Evolutionary conservation across 1,139 yeast species (phyloP), one percentile per base, ranked within the genome.

Genomic region (Kodamaea plutei): DNA sequence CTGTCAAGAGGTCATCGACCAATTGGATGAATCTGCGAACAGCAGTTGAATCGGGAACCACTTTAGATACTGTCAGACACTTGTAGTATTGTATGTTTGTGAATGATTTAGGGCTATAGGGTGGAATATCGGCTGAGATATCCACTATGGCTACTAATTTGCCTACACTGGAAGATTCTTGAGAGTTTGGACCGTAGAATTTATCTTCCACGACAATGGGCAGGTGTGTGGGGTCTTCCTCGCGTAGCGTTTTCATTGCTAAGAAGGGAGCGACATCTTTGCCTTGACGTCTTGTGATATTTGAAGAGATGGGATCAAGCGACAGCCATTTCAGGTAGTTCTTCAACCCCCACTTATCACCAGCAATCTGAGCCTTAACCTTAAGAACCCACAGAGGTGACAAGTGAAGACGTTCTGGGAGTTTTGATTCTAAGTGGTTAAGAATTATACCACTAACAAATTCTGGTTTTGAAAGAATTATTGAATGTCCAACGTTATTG

Each of bases 261-360:
- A 82, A 47, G 30, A 83, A 57, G 6, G 74, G 76, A 1, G 82
- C 61, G 1, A 58, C 48, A 5, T 64, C 73, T 2, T 33, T 28
- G 6, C 57, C 58, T 8, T 34, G 34, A 4, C 35, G 36, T 24
- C 76, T 61, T 4, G 61, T 50, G 12, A 76, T 61, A 31, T 64
- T 68, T 28, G 41, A 58, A 21, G 71, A 79, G 1, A 78, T 63
- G 0, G 79, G 67, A 31, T 66, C 65, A 4, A 78, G 64, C 24
- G 67, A 59, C 48, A 70, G 65, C 93, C 93, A 83, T 50, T 83
- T 83, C 37, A 64, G 66, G 48, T 80, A 84, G 48, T 83, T 83
- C 52, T 83, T 83, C 39, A 83, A 56, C 18, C 88, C 84, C 91
- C 91, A 83, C 52, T 83, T 83, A 44, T 76, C 82, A 1, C 82